Base-by-base conservation (phyloP, 805 yeast species). In the Diddensiella transvaalensis region DNA sequence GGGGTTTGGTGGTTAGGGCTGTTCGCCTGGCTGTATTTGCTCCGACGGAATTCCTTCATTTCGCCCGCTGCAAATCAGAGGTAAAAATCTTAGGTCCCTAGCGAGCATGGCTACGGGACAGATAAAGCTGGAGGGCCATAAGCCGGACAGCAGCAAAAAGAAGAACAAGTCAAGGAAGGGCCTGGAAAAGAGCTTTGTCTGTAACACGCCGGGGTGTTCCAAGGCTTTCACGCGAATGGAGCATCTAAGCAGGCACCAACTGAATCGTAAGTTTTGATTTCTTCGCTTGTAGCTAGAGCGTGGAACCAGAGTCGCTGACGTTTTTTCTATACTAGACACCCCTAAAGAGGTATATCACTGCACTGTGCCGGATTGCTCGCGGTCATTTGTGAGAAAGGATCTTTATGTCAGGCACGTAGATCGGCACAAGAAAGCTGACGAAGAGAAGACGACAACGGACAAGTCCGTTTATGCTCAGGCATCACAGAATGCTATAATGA, bases 361-460 rank as follows among this genome's bases (percentile, higher is more conserved):
- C 40, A 15, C 30, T 11, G 22, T 60, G 49, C 55, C 59, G 6
- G 64, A 57, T n/a, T 64, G 68, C 42, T 18, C 48, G 5, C 57
- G 55, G 44, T 51, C 58, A 15, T 64, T 64, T 58, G 68, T 64
- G 13, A 49, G 68, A 3, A 65, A 64, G 42, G 68, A 64, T 40
- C 46, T 64, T 15, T 50, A 54, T 6, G 38, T 42, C 15, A 54
- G 69, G 13, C 68, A 64, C 50, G 15, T 62, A 18, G 57, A 61
- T 13, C 26, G 55, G 23, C 57, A 53, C 23, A 6, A 15, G 13
- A 26, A 26, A 26, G 8, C 32, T 8, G 8, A 8, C 8, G 32
- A 26, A 26, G 32, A 26, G 8, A 26, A 26, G 13, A 26, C 32
- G 8, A 13, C 8, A 13, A 8, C 32, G 11, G 8, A 8, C 13